These are phyloP conservation scores for Craterostigma plantagineum DNA, from an alignment of 257 asterid genomes.

Conservation along the genomic window DNA sequence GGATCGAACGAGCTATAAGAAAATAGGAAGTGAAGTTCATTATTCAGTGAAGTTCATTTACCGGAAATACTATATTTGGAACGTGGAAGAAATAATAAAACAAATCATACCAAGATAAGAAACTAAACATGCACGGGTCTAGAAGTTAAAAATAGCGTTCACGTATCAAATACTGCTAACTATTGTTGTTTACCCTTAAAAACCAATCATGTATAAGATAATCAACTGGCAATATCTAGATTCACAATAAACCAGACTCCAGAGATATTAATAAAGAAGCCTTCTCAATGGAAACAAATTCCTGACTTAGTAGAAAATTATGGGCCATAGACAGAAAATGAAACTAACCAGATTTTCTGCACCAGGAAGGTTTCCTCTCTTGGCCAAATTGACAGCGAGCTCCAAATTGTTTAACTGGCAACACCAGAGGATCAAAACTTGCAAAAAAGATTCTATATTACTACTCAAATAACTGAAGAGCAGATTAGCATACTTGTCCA, in stretches of 20 bases:
- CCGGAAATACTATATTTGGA: too few relatives aligned
- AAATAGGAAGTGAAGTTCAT: too few relatives aligned
- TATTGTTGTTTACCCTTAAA: too few relatives aligned
- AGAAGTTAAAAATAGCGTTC: too few relatives aligned
- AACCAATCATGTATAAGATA: too few relatives aligned
- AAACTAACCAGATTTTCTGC: conserved; percentile 89
- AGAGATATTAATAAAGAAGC: not conserved
- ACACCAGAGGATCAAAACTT: conserved; percentile 8
- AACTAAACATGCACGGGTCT: too few relatives aligned
- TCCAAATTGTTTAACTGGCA: conserved; percentile 89
- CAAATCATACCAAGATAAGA: too few relatives aligned
- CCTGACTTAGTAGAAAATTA: not conserved
- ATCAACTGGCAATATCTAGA: too few relatives aligned
- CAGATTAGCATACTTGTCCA: conserved; percentile 56
- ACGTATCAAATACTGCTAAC: too few relatives aligned
- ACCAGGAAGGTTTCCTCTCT: conserved; percentile 98
- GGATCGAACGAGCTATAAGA: not conserved
- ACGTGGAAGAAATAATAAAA: too few relatives aligned
- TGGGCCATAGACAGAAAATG: conserved; percentile 8
- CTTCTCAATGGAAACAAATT: conserved; percentile 7
- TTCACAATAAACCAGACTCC: too few relatives aligned
- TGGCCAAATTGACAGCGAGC: conserved; percentile 98
- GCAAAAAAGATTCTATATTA: not conserved
- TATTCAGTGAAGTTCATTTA: too few relatives aligned
- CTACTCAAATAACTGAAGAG: conserved; percentile 4